A percentile compares a stretch with the other conserved stretches of the same genome.
Evolutionary conservation across 257 asterid genomes (phyloP).

Genomic region (Penstemon eatonii): DNA sequence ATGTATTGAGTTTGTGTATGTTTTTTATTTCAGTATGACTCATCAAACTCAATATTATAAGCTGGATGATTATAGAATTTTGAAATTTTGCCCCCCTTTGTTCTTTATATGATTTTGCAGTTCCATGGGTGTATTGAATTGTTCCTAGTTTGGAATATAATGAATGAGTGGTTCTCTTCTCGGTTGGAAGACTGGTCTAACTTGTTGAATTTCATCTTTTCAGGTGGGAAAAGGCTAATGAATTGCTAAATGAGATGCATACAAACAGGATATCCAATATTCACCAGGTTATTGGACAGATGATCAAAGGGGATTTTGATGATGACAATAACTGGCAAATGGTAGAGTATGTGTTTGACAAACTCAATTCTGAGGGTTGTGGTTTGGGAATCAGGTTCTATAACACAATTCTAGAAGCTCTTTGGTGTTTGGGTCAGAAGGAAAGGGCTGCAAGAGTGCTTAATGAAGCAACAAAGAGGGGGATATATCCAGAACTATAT

Average conservation of each 20-base stretch:
- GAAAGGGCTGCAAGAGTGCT: conserved; percentile 94
- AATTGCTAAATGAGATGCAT: conserved; percentile 73
- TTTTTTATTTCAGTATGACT: not conserved
- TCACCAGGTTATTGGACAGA: conserved; percentile 84
- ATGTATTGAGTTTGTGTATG: conserved; percentile 20
- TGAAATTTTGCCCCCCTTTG: not conserved
- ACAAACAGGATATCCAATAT: conserved; percentile 63
- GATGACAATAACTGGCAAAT: conserved; percentile 89
- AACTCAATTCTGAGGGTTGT: conserved; percentile 88
- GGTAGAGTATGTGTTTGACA: conserved; percentile 91
- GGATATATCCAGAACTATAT: conserved; percentile 76
- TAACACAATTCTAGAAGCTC: conserved; percentile 82
- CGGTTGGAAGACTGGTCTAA: conserved; percentile 21
- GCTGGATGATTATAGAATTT: conserved; percentile 2
- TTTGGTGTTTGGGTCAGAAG: conserved; percentile 95
- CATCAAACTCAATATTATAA: conserved; percentile 4
- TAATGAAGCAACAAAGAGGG: conserved; percentile 84
- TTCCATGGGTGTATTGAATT: conserved; percentile 6
- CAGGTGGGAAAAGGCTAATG: conserved; percentile 74
- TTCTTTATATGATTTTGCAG: conserved; percentile 8
- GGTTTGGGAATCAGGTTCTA: conserved; percentile 78
- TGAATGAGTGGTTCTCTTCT: conserved; percentile 6
- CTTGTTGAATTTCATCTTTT: conserved; percentile 32
- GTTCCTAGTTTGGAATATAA: not conserved
- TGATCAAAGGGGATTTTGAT: conserved; percentile 86